Evolutionary conservation across 2,329 filamentous ascomycete genomes (phyloP), one percentile per base, ranked within the genome.

Genomic region (Hypoxylon sp.): DNA sequence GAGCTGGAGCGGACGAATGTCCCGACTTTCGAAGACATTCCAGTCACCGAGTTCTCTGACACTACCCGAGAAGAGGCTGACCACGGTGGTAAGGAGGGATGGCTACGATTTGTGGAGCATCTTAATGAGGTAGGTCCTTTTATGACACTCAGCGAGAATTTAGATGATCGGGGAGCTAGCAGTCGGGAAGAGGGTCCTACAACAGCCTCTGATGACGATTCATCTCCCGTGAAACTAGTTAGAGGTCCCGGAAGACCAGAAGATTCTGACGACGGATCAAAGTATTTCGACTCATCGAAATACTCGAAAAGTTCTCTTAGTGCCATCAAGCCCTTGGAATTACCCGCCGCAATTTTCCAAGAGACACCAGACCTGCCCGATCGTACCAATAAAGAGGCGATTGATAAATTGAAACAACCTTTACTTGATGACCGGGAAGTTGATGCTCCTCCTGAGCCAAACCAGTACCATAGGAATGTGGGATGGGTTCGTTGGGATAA

Each of bases 21-120:
- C 6, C 21, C 21, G 21, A 9, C 9, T 6, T 25, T 9, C 9
- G 9, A 6, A 9, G 9, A 9, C 6, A 19, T 60, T 11, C 49
- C 44, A 0, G 23, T 47, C 3, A 20, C 51, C 5, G 36, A 47
- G 7, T 63, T 55, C 42, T 63, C 56, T 7, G 51, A 62, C 20
- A 53, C 37, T 1, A 40, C 50, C 3, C 30, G 19, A 20, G 60
- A 63, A 40, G 51, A 54, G 21, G 30, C 2, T 2, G 59, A 55
- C 16, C 35, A 54, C 5, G 49, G 50, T 13, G 32, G 57, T 1
- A 38, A 8, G 25, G 27, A 26, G 2, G 20, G 11, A 0, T 61
- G 58, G 55, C 29, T 41, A 30, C 12, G 21, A 9, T 51, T 55
- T 11, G 57, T 51, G 4, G 31, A 25, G 2, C 42, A 36, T 36